Evolutionary conservation across 495 filamentous ascomycete species (phyloP), one percentile per base, ranked within the genome.

Genomic region (Aspergillus diversus): DNA sequence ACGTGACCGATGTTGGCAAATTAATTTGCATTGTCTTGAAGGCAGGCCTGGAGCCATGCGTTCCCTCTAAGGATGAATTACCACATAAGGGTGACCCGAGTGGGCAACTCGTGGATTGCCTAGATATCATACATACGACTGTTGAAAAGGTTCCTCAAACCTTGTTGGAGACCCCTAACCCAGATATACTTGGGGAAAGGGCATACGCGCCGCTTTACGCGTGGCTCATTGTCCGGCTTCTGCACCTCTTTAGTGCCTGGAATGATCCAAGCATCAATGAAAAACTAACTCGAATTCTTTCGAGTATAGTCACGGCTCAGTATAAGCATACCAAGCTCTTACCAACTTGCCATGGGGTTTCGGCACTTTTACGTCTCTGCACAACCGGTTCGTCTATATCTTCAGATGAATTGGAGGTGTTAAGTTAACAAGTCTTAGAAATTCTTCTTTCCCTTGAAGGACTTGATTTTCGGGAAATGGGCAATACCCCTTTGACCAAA

Each of bases 21-120:
- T 82, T 98, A 31, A 88, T 98, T 37, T 89, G 87, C 65, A 89
- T 97, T 63, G 89, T 96, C 65, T 83, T 91, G 54, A 87, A 90
- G 67, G 91, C 92, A 49, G 90, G 93, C 21, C 75, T 99, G 3
- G 91, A 91, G 59, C 79, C 80, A 39, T 80, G 89, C 43, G 64
- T 72, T 17, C 21, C 47, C 21, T 50, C 16, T 21, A 77, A 80
- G 63, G 81, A 89, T 65, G 84, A 90, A 51, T 57, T 33, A 31
- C 52, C 55, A 62, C 84, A 87, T 17, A 90, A 91, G 66, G 78
- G 64, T 17, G 73, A 73, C 50, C 61, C 90, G 42, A 74, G 88
- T 35, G 71, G 77, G 11, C 87, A 92, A 68, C 82, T 87, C 5
- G 67, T 75, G 4, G 84, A 89, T 66, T 92, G 90, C 59, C 75